A percentile compares a stretch with the other conserved stretches of the same genome.
Conservation (phyloP, 148 eudicot genomes). For the Vaccinium macrocarpon region DNA sequence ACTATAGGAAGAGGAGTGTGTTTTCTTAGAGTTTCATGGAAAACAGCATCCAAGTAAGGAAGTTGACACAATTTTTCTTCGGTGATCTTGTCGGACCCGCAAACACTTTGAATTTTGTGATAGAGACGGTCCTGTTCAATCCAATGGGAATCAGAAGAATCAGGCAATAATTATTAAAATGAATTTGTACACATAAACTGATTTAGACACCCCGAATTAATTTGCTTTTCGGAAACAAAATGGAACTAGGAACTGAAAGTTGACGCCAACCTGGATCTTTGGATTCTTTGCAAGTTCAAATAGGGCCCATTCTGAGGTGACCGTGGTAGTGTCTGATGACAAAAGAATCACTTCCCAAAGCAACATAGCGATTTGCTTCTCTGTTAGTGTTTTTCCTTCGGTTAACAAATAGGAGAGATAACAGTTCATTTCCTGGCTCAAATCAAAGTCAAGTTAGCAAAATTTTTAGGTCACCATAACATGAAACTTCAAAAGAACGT, state of each 20-base stretch:
- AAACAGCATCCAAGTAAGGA: slow-evolving; percentile 69
- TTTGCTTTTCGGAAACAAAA: not conserved
- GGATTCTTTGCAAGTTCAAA: slow-evolving; percentile 79
- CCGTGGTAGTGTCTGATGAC: slow-evolving; percentile 74
- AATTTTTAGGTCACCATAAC: not conserved
- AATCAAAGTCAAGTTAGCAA: not conserved
- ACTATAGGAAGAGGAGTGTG: slow-evolving; percentile 69
- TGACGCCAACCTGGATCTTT: slow-evolving; percentile 53
- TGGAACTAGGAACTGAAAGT: not conserved
- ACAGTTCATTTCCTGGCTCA: slow-evolving; percentile 44
- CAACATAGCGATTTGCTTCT: slow-evolving; percentile 60
- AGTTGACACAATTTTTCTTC: slow-evolving; percentile 66
- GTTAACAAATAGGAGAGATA: slow-evolving; percentile 58
- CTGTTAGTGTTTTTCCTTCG: slow-evolving; percentile 56
- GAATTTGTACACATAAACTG: no score
- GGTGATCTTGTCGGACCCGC: slow-evolving; percentile 55
- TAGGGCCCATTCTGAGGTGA: slow-evolving; percentile 87
- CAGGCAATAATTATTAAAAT: not conserved
- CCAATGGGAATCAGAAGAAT: not conserved
- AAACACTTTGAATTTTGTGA: slow-evolving; percentile 51
- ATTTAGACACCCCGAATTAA: not conserved
- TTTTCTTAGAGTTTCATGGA: slow-evolving; percentile 82
- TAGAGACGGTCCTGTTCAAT: slow-evolving; percentile 48
- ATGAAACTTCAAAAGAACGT: not conserved
- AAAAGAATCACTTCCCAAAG: slow-evolving; percentile 85